Evolutionary conservation across 495 filamentous ascomycete species (phyloP).

Genomic region (Aspergillus affinis): DNA sequence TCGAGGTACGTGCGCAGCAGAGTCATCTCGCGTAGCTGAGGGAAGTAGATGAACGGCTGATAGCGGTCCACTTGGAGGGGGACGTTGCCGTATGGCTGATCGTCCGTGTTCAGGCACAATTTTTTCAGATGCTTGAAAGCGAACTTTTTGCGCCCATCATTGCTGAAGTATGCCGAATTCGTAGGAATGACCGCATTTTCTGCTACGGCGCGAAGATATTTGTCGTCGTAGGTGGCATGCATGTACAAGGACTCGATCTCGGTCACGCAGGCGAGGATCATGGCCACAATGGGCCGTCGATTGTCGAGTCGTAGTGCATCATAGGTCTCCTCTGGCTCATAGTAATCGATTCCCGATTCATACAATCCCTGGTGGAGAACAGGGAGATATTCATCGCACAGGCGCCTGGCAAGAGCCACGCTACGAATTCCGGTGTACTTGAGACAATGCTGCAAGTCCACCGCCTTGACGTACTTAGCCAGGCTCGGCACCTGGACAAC

Average conservation of each 20-base stretch:
- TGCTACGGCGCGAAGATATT: background rate
- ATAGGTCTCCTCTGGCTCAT: background rate
- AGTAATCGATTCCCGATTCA: background rate
- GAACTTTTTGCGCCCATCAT: background rate
- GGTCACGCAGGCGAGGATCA: constrained; percentile 1
- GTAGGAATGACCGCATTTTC: background rate
- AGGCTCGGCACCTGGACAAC: background rate
- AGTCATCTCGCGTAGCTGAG: background rate
- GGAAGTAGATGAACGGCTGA: constrained; percentile 2
- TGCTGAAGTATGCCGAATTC: no score
- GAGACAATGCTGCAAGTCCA: constrained; percentile 4
- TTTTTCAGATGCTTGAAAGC: background rate
- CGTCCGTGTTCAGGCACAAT: background rate
- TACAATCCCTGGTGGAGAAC: background rate
- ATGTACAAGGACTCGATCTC: constrained; percentile 4
- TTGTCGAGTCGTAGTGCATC: background rate
- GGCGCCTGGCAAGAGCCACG: background rate
- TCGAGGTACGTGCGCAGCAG: background rate
- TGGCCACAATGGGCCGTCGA: constrained; percentile 2
- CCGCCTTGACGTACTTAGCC: constrained; percentile 1
- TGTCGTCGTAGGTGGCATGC: constrained; percentile 1
- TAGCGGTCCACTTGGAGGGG: background rate
- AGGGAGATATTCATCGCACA: background rate
- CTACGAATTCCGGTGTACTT: constrained; percentile 3
- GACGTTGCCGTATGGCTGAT: background rate